phyloP scores from a whole-genome alignment of 495 filamentous ascomycete genomes.

The Talaromyces proteolyticus region DNA sequence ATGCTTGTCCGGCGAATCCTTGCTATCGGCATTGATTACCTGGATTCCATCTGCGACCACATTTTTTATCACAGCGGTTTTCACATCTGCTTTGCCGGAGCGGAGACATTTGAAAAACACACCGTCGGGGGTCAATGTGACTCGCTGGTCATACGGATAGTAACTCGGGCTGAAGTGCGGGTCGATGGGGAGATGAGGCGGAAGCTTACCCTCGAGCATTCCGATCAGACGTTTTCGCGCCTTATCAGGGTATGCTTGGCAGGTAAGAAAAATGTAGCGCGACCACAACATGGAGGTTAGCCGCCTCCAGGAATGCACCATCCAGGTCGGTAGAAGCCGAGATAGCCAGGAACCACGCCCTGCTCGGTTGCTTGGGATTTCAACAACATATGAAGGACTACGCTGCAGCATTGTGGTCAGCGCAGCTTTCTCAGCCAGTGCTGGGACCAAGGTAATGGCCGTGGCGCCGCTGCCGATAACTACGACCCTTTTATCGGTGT shows the following conservation, averaged over 20 bases:
- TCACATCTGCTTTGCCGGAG: constrained; percentile 40
- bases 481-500: constrained; percentile 39
- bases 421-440: constrained; percentile 11
- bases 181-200: constrained; percentile 38
- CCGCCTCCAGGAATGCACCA: neutral
- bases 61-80: constrained; percentile 50
- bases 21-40: neutral
- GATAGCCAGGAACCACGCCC: constrained; percentile 11
- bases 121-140: constrained; percentile 56
- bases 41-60: constrained; percentile 46
- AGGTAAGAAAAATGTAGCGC: neutral
- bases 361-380: constrained; percentile 14
- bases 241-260: neutral
- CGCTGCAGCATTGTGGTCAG: neutral
- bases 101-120: constrained; percentile 59
- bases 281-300: neutral
- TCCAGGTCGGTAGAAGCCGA: constrained; percentile 28
- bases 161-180: constrained; percentile 59
- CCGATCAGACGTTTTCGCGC: neutral
- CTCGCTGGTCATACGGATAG: constrained; percentile 56
- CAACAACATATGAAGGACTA: neutral
- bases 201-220: constrained; percentile 27
- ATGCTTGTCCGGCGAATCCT: neutral
- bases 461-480: constrained; percentile 51
- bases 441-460: constrained; percentile 21